Evolutionary conservation across 805 yeast species (phyloP), one percentile per base, ranked within the genome.

Genomic region (Dipodascus albidus): DNA sequence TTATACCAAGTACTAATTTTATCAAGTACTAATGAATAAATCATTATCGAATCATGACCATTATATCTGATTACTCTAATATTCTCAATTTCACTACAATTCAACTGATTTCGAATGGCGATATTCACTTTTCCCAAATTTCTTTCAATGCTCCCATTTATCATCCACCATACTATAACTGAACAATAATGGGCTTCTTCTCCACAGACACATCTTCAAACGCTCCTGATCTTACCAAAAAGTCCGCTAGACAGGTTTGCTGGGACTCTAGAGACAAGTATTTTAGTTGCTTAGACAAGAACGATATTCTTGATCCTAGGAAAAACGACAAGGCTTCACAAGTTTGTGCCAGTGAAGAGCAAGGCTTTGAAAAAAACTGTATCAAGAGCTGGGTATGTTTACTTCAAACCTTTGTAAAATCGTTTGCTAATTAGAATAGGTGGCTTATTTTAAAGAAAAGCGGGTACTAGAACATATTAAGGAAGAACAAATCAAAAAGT

Each of bases 241-340:
- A 90, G 62, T 70, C 79, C 23, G 79, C 82, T 59, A 78, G 98
- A 59, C 76, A 80, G 63, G 72, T 74, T 55, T 91, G 99, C 71
- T 93, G 98, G 98, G 91, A 83, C 51, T 74, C 91, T 4, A 78
- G 99, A 55, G 99, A 91, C 63, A 61, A 62, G 44, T 89, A 78
- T 64, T 87, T 87, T 62, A 75, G 69, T 6, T 91, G 99, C 66
- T 73, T 91, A 50, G 87, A 85, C 59, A 73, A 70, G 50, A 76
- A 84, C 61, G 70, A 77, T 17, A 82, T 91, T 52, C 79, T 78
- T 6, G 85, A 86, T 66, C 85, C 95, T 19, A 69, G 82, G 52
- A 62, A 60, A 50, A 62, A 63, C 50, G 71, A 73, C 48, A 63
- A 65, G 3, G 67, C 68, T 27, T 80, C 87, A 47, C 74, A 77